These are phyloP conservation scores for Clausena lansium DNA, from an alignment of 345 rosid genomes.

Conservation along the genomic window DNA sequence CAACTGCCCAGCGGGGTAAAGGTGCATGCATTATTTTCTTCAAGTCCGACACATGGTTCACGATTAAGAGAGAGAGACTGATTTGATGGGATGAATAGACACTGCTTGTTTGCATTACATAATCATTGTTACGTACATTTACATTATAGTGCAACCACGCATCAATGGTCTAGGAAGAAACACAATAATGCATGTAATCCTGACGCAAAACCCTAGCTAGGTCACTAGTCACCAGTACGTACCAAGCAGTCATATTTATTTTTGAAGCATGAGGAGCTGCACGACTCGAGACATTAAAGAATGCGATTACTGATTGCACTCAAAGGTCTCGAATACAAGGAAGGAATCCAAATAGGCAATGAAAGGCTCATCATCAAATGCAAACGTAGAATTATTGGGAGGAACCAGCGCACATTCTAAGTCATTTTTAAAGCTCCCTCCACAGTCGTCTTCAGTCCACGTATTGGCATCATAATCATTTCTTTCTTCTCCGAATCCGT, in stretches of 20 bases:
- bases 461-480: constrained; percentile 1
- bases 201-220: background rate
- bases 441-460: constrained; percentile 33
- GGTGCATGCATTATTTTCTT: too few relatives aligned
- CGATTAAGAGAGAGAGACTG: background rate
- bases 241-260: background rate
- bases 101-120: background rate
- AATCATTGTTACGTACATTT: background rate
- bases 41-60: background rate
- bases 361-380: constrained; percentile 42
- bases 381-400: constrained; percentile 24
- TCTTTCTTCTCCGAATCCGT: constrained; percentile 17
- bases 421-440: constrained; percentile 35
- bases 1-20: too few relatives aligned
- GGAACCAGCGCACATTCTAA: constrained; percentile 37
- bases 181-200: background rate
- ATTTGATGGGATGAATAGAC: background rate
- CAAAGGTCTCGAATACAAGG: constrained; percentile 39
- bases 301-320: background rate
- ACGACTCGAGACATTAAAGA: background rate
- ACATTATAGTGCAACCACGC: background rate
- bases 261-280: background rate
- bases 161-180: background rate
- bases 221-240: background rate
- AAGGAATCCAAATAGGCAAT: constrained; percentile 47